These are phyloP conservation scores for Tylopilus felleus DNA, from an alignment of 768 basidiomycete species.

Conservation along the genomic window DNA sequence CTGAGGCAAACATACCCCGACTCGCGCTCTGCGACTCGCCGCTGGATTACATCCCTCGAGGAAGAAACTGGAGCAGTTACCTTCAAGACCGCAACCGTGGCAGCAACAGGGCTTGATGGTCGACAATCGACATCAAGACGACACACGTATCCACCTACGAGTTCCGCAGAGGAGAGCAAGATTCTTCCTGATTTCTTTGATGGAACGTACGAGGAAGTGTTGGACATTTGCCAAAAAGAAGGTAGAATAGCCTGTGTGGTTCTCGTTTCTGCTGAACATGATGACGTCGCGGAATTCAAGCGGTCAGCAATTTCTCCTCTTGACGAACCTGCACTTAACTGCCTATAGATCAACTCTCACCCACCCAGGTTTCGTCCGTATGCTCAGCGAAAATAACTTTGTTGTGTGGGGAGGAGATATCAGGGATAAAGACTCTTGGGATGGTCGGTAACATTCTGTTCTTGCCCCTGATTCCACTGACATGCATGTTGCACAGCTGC, in stretches of 20 bases:
- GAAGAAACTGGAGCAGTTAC: conserved; percentile 79
- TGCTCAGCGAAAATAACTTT: conserved; percentile 70
- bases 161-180: conserved; percentile 37
- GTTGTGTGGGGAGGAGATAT: conserved; percentile 94
- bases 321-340: not conserved
- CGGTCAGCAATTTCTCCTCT: conserved; percentile 40
- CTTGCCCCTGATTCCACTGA: not conserved
- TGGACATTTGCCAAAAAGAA: conserved; percentile 69
- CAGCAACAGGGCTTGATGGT: conserved; percentile 37
- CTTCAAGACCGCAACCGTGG: conserved; percentile 39
- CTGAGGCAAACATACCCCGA: conserved; percentile 36
- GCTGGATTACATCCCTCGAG: conserved; percentile 78
- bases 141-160: conserved; percentile 26
- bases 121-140: conserved; percentile 45
- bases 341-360: conserved; percentile 64
- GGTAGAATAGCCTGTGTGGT: conserved; percentile 74
- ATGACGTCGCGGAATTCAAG: conserved; percentile 85
- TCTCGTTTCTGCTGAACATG: conserved; percentile 86
- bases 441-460: conserved; percentile 39
- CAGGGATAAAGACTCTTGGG: conserved; percentile 77
- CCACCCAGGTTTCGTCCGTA: conserved; percentile 63
- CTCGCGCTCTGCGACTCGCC: conserved; percentile 57
- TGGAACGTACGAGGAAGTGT: conserved; percentile 77
- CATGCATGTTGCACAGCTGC: conserved; percentile 36
- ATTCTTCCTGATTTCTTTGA: conserved; percentile 77